Base-by-base conservation (phyloP, 2,329 filamentous ascomycete genomes). In the Huntiella omanensis region DNA sequence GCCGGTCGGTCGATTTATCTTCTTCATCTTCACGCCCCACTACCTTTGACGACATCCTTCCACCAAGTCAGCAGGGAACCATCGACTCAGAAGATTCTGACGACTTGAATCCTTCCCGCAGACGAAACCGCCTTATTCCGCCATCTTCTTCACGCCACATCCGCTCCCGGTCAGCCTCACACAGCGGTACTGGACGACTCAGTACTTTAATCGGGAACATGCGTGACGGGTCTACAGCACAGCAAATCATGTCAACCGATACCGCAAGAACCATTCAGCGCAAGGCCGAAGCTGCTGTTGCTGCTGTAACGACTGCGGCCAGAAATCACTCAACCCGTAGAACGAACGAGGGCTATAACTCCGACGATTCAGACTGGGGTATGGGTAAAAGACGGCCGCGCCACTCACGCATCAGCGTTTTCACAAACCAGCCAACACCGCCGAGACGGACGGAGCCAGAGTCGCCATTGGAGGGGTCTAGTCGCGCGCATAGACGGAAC, bases 211-310 rank as follows among this genome's bases (percentile, higher is more conserved):
- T 42, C n/a, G 17, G 17, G 17, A 28, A 28, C n/a, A 12, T 19
- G 17, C 10, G 19, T 32, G 4, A 28, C 35, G 17, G n/a, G 8
- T 13, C 17, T 16, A 19, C 35, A 12, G 13, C 16, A 19, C 40
- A 41, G n/a, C 16, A 15, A 4, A 13, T 45, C 5, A 16, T 39
- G n/a, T 45, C 43, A 15, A 15, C 12, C 6, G 35, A 38, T 13
- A 45, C 43, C 10, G 35, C 35, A n/a, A 15, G 39, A 11, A 33
- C 35, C 11, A n/a, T 45, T 4, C 43, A 45, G 34, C 17, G 19
- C 13, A 45, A 39, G 34, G 47, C 47, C 13, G 47, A 43, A 15
- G 42, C 47, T 28, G 47, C 47, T 12, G 47, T 49, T 40, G 38
- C 39, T 34, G 47, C 42, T 10, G 47, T 43, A 11, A 22, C 37